A percentile compares a stretch with the other conserved stretches of the same genome.
Conservation (phyloP, 345 rosid species). For the Populus alba region DNA sequence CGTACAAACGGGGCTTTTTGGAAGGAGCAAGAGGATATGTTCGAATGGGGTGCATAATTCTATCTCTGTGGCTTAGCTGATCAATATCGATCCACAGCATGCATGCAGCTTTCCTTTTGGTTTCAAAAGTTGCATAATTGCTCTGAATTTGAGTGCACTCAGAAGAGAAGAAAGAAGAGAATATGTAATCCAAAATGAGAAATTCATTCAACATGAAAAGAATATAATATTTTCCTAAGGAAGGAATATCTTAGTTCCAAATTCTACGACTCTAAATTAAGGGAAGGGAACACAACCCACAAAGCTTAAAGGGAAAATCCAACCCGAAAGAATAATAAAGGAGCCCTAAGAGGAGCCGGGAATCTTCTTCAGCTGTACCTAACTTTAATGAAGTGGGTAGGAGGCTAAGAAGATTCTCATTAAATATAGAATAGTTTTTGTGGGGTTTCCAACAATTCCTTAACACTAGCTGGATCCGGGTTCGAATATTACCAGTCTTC, state of each 20-base stretch:
- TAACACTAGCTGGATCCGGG: conserved; percentile 12
- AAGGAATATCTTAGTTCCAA: conserved; percentile 79
- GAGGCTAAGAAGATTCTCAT: conserved; percentile 71
- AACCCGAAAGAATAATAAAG: conserved; percentile 44
- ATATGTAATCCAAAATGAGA: conserved; percentile 46
- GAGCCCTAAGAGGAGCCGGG: conserved; percentile 27
- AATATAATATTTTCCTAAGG: conserved; percentile 56
- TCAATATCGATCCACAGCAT: conserved; percentile 37
- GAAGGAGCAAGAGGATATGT: conserved; percentile 13
- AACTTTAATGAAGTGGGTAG: conserved; percentile 70
- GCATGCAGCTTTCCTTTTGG: conserved; percentile 51
- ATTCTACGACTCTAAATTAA: conserved; percentile 77
- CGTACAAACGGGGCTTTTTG: neutral
- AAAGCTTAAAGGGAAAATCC: conserved; percentile 45
- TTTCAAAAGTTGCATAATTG: conserved; percentile 60
- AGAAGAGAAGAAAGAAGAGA: conserved; percentile 24
- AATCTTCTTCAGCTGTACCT: conserved; percentile 64
- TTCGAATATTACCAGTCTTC: neutral
- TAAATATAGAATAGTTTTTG: neutral
- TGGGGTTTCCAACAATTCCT: neutral
- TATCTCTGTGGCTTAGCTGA: no score
- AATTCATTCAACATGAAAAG: conserved; percentile 25
- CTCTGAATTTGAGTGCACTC: conserved; percentile 48
- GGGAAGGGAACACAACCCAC: conserved; percentile 49
- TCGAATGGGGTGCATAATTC: no score